Percentiles rank a stretch among this genome's conserved stretches.
These are phyloP conservation scores for Penicillium occitanis DNA, from an alignment of 2,329 filamentous ascomycete genomes.

Conservation along the genomic window DNA sequence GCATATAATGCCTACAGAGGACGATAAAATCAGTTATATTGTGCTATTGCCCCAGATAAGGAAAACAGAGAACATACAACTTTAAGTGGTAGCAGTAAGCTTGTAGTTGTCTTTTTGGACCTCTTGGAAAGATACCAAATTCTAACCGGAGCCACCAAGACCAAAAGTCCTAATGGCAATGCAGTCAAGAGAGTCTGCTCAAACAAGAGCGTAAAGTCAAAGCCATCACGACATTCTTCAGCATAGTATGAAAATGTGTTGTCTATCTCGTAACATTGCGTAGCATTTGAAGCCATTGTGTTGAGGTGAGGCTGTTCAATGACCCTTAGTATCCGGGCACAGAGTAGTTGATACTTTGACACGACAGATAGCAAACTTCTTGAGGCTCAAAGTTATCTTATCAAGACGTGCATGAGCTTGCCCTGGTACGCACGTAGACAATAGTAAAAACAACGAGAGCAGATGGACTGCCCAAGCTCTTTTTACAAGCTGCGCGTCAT, in stretches of 20 bases:
- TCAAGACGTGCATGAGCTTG: neutral
- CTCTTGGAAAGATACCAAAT: conserved; percentile 38
- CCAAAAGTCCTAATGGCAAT: conserved; percentile 38
- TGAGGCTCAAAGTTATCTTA: neutral
- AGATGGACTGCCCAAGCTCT: conserved; percentile 1
- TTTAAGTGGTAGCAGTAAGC: conserved; percentile 34
- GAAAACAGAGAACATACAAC: conserved; percentile 33
- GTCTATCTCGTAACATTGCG: conserved; percentile 35
- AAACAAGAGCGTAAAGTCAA: conserved; percentile 50
- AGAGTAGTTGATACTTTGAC: conserved; percentile 1
- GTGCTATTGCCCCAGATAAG: neutral
- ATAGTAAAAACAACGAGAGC: neutral
- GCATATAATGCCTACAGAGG: conserved; percentile 33
- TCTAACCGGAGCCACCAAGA: conserved; percentile 37
- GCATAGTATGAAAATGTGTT: conserved; percentile 38
- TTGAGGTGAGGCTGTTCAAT: conserved; percentile 3
- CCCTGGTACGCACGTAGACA: neutral
- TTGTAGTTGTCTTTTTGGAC: conserved; percentile 37
- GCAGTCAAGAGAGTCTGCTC: conserved; percentile 45
- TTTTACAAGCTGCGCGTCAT: conserved; percentile 16
- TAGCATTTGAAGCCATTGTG: conserved; percentile 26
- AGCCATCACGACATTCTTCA: conserved; percentile 38
- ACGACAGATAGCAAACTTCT: neutral
- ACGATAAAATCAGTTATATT: neutral
- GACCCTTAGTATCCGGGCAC: conserved; percentile 8